Evolutionary conservation across 2,329 filamentous ascomycete species (phyloP), one percentile per base, ranked within the genome.

Genomic region (Trichoderma oligosporum): DNA sequence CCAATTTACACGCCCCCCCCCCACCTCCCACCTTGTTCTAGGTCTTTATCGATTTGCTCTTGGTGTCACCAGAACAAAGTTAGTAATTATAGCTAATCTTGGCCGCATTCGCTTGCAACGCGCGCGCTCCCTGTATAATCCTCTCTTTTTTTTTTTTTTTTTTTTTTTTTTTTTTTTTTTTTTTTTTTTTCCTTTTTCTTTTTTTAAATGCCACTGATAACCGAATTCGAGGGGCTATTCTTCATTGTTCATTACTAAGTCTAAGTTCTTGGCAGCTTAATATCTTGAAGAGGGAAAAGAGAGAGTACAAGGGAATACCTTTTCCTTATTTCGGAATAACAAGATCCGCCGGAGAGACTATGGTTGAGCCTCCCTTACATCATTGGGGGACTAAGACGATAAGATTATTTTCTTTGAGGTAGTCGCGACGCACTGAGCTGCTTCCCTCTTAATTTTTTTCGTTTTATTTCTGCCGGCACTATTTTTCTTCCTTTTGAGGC

Each of bases 31-130:
- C 42, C 44, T 48, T 45, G 59, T 38, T 36, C 44, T 49, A 57
- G 58, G 29, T 48, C 36, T 51, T 54, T 39, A 44, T 61, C 49
- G 56, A 54, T 41, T 14, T 29, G 22, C 14, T 31, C 24, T 54
- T 29, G n/a, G n/a, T n/a, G n/a, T n/a, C n/a, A n/a, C n/a, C n/a
- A n/a, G n/a, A n/a, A n/a, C n/a, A n/a, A n/a, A n/a, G n/a, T n/a
- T n/a, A n/a, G n/a, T n/a, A n/a, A n/a, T n/a, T n/a, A n/a, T n/a
- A n/a, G n/a, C n/a, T n/a, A n/a, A n/a, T n/a, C n/a, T n/a, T n/a
- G n/a, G n/a, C n/a, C n/a, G n/a, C n/a, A n/a, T n/a, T n/a, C n/a
- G n/a, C n/a, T n/a, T n/a, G n/a, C n/a, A n/a, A n/a, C n/a, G n/a
- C n/a, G n/a, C 36, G 27, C 54, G 25, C 27, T 42, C 18, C 48